Evolutionary conservation across 805 yeast species (phyloP), one percentile per base, ranked within the genome.

Genomic region (Blastobotrys americana): DNA sequence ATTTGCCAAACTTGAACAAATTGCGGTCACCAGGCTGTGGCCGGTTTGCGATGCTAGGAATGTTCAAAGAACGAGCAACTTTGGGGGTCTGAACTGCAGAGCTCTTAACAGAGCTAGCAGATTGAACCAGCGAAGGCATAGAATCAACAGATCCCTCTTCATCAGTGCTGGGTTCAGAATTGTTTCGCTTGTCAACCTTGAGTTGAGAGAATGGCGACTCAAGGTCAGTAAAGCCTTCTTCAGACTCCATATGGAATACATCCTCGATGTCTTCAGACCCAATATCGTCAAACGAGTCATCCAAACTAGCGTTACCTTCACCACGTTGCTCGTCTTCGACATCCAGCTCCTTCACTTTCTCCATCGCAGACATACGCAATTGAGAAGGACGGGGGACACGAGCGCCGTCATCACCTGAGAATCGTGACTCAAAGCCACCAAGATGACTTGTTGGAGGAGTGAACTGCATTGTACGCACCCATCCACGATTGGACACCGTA

Each of bases 381-480:
- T 4, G 41, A 34, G 34, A 49, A 44, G 47, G 45, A 23, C 28
- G 38, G 33, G 42, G 36, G 23, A 28, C 23, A 36, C 33, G 5
- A 20, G 17, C 15, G 37, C 34, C 16, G 45, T 17, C 17, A 39
- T 22, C 17, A 9, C 15, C 13, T 37, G 40, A 27, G 17, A 15
- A 16, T 16, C 43, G 10, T 18, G 25, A n/a, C 39, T 17, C 31
- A 8, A 25, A 13, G 13, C 31, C 31, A 25, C 31, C 31, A 8
- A 25, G 13, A 25, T 25, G 31, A 19, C 27, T 15, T 35, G 49
- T 47, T 4, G 60, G 60, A n/a, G 60, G 60, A 3, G 61, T 57
- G 49, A 56, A 57, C 50, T 56, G 58, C 57, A 54, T 53, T 3
- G 59, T 56, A 18, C 61, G 55, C 28, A 37, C 41, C 61, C 61